These are phyloP conservation scores for Annona cherimola DNA, from an alignment of 164 flowering plant genomes.

Conservation along the genomic window DNA sequence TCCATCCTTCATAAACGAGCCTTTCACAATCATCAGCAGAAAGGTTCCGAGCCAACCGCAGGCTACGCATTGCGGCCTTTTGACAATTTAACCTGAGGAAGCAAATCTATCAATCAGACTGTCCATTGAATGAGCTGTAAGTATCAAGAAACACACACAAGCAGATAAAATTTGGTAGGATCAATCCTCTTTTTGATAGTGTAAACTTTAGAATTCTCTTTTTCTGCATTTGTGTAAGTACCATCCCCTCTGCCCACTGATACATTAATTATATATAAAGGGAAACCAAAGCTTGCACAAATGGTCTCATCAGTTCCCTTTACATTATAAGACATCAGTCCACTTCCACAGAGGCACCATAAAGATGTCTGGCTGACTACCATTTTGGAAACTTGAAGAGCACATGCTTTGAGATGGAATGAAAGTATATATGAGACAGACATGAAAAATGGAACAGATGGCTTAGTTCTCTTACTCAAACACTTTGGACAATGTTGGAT, in stretches of 20 bases:
- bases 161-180: not conserved
- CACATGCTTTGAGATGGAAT: too few species aligned
- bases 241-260: not conserved
- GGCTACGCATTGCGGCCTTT: constrained; percentile 80
- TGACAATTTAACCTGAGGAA: constrained; percentile 72
- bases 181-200: not conserved
- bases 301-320: not conserved
- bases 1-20: constrained; percentile 79
- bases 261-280: not conserved
- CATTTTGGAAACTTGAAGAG: too few species aligned
- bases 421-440: too few species aligned
- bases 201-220: not conserved
- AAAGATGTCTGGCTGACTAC: not conserved
- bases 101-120: constrained; percentile 1
- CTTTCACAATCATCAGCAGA: constrained; percentile 54
- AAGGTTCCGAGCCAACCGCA: constrained; percentile 67
- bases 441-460: too few species aligned
- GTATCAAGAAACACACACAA: not conserved
- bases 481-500: too few species aligned
- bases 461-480: too few species aligned
- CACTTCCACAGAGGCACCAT: not conserved
- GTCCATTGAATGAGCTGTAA: not conserved
- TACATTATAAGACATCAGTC: not conserved
- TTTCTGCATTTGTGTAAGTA: not conserved
- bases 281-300: not conserved